These are phyloP conservation scores for Thymus mandschuricus DNA, from an alignment of 257 asterid species.

Conservation along the genomic window DNA sequence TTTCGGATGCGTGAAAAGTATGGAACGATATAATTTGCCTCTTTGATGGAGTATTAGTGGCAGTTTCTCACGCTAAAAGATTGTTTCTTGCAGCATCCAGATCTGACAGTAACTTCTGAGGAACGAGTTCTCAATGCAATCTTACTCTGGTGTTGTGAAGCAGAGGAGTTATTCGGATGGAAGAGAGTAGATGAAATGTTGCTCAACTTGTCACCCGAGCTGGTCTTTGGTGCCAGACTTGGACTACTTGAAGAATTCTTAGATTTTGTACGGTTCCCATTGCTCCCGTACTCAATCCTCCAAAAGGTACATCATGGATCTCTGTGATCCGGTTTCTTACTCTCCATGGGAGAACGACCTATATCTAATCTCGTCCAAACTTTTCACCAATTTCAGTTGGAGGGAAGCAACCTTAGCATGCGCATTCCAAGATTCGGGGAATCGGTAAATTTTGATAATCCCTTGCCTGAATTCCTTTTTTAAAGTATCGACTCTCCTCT, in stretches of 20 bases:
- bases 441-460: conserved; percentile 52
- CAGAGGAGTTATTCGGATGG: conserved; percentile 73
- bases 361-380: conserved; percentile 14
- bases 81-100: conserved; percentile 73
- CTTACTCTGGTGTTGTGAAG: conserved; percentile 74
- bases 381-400: conserved; percentile 61
- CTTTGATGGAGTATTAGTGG: conserved; percentile 21
- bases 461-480: neutral
- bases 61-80: conserved; percentile 26
- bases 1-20: no score
- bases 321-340: neutral
- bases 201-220: conserved; percentile 52
- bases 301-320: conserved; percentile 54
- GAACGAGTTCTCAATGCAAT: conserved; percentile 92
- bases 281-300: conserved; percentile 67
- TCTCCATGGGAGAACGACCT: neutral
- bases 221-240: conserved; percentile 68
- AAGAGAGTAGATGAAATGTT: conserved; percentile 65
- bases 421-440: conserved; percentile 51
- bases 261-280: conserved; percentile 71
- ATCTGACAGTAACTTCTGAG: conserved; percentile 91
- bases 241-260: conserved; percentile 51
- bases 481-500: conserved; percentile 11
- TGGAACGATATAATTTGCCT: neutral
- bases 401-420: conserved; percentile 66